These are phyloP conservation scores for Chaetothyriales sp. DNA, from an alignment of 2,329 filamentous ascomycete species.

Conservation along the genomic window DNA sequence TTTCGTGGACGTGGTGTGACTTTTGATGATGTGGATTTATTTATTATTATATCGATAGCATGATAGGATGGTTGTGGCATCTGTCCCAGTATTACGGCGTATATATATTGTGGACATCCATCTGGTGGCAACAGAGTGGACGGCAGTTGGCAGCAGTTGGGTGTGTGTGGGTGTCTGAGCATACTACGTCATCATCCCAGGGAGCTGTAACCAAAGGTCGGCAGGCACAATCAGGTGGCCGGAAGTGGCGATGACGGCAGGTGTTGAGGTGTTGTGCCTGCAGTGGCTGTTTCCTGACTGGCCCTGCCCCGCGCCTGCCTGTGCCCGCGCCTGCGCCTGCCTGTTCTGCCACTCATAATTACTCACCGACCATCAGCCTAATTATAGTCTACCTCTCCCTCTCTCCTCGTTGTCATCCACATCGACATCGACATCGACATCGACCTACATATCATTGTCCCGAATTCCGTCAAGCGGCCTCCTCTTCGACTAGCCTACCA, in stretches of 20 bases:
- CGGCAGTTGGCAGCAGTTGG: too few relatives aligned
- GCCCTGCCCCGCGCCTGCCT: neutral
- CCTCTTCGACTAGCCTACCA: constrained; percentile 1
- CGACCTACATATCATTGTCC: constrained; percentile 5
- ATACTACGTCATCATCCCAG: too few relatives aligned
- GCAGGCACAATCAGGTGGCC: constrained; percentile 12
- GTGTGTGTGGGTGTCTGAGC: too few relatives aligned
- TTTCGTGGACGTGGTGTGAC: too few relatives aligned
- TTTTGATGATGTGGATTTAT: too few relatives aligned
- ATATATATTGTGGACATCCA: too few relatives aligned
- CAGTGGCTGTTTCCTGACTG: neutral
- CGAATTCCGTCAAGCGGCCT: constrained; percentile 7
- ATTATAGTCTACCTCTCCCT: constrained; percentile 12
- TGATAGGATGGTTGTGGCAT: too few relatives aligned
- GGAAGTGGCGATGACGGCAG: constrained; percentile 11
- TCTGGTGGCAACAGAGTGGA: too few relatives aligned
- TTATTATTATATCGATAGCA: too few relatives aligned
- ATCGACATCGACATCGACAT: constrained; percentile 3
- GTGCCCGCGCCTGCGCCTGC: constrained; percentile 5
- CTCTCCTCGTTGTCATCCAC: constrained; percentile 13
- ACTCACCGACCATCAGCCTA: constrained; percentile 17
- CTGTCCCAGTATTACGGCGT: too few relatives aligned
- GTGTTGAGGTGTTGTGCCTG: constrained; percentile 1
- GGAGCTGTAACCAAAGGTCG: too few relatives aligned
- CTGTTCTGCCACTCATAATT: constrained; percentile 18